Base-by-base conservation (phyloP, 768 basidiomycete genomes). In the Lyophyllum semitale region DNA sequence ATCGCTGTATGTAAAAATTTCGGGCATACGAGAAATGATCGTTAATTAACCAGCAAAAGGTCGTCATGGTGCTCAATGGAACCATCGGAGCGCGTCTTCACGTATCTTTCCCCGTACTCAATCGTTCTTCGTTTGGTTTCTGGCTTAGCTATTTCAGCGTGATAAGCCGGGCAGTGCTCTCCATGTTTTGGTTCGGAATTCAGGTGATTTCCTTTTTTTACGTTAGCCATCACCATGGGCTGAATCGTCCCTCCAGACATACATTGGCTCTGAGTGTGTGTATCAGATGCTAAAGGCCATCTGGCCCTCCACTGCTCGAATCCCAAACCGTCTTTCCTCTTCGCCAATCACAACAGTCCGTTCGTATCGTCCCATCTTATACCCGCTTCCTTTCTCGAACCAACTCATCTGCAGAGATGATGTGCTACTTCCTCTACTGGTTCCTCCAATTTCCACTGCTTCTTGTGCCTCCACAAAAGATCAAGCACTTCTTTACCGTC, bases 91-190 rank as follows among this genome's bases (percentile, higher is more conserved):
- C 91, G 23, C 82, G 88, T 18, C 78, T 91, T 42, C 90, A 91
- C 60, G 73, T 93, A 23, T 83, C 88, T 0, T 93, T 93, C 66
- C 79, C 81, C 0, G 73, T 94, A 47, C 75, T 93, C n/a, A 91
- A 88, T 61, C 79, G 93, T 15, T 91, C 92, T 1, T 92, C 89
- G 0, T 91, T 94, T 61, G 93, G 93, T 1, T 94, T 93, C 73
- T 94, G 89, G 84, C 82, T 94, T 63, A 89, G 90, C 65, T 94
- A 92, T 71, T 93, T 93, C 68, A 85, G 83, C 54, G 88, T 95
- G 43, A 67, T 93, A 54, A 91, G 88, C 60, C 83, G 91, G 20
- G 80, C 85, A 41, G 72, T 91, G 18, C 80, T 94, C 22, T 78
- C 88, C 33, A 82, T 92, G 79, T 89, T 93, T 68, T 94, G 92